These are phyloP conservation scores for Zymoseptoria tritici DNA, from an alignment of 2,329 filamentous ascomycete genomes.

Conservation along the genomic window DNA sequence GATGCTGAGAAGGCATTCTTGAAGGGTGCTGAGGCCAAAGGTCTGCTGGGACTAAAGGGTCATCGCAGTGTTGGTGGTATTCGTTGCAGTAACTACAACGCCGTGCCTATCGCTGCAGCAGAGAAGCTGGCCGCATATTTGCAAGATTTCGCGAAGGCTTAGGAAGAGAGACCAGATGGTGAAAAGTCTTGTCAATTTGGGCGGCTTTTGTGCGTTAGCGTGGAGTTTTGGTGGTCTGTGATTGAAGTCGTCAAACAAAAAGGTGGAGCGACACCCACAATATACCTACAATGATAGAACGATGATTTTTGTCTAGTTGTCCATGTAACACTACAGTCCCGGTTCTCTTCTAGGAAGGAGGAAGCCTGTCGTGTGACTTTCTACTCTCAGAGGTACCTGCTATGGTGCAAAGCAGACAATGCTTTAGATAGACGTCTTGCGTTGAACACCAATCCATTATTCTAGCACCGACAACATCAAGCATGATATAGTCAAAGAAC, in stretches of 20 bases:
- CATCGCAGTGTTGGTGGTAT: conserved; percentile 84
- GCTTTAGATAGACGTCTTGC: too few species aligned
- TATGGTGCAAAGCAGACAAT: too few species aligned
- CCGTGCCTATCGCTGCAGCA: conserved; percentile 60
- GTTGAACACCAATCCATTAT: not conserved
- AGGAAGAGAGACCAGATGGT: not conserved
- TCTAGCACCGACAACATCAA: too few species aligned
- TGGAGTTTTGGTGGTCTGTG: not conserved
- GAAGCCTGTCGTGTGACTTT: too few species aligned
- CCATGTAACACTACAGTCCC: too few species aligned
- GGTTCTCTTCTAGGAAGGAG: too few species aligned
- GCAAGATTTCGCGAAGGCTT: conserved; percentile 45
- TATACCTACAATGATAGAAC: not conserved
- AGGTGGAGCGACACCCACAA: not conserved
- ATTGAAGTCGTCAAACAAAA: not conserved
- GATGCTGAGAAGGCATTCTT: conserved; percentile 78
- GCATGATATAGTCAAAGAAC: not conserved
- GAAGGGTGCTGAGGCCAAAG: conserved; percentile 58
- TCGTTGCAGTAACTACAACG: conserved; percentile 83
- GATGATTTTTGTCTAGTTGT: too few species aligned
- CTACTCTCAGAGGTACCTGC: too few species aligned
- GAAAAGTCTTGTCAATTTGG: not conserved
- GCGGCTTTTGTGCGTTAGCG: not conserved
- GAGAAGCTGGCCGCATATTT: conserved; percentile 62
- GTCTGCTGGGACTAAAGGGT: conserved; percentile 76